Conservation (phyloP, 108 stramenopile genomes). For the Nannochloropsis gaditana region DNA sequence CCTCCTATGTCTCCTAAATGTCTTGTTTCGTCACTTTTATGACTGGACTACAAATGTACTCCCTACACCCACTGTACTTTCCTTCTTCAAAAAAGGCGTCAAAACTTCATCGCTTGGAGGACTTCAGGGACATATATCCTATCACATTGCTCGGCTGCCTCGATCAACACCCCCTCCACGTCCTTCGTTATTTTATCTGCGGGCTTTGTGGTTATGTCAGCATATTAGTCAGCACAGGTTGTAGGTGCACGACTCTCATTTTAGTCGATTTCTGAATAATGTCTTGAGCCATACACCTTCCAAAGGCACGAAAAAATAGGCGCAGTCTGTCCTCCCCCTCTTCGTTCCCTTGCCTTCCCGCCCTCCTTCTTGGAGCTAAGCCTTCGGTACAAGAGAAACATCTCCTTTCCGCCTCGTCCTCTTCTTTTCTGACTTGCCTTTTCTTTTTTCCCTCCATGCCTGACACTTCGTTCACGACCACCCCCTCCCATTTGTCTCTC, state of each 20-base stretch:
- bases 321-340: neutral
- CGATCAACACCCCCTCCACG: neutral
- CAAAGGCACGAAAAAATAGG: constrained; percentile 46
- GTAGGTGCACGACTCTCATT: constrained; percentile 43
- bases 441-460: constrained; percentile 5
- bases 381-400: neutral
- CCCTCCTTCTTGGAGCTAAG: neutral
- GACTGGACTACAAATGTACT: neutral
- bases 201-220: constrained; percentile 23
- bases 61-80: neutral
- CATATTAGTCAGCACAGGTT: constrained; percentile 51
- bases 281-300: constrained; percentile 45
- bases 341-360: neutral
- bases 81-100: neutral
- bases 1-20: neutral
- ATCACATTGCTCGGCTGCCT: constrained; percentile 50
- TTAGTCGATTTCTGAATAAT: constrained; percentile 55
- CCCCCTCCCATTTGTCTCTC: constrained; percentile 21
- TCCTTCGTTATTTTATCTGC: constrained; percentile 19
- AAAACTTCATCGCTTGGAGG: neutral
- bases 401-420: constrained; percentile 17
- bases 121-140: constrained; percentile 36
- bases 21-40: neutral
- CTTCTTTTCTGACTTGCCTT: neutral
- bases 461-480: neutral